Evolutionary conservation across 1,284 basidiomycete genomes (phyloP), one percentile per base, ranked within the genome.

Genomic region (Apiotrichum sp.): DNA sequence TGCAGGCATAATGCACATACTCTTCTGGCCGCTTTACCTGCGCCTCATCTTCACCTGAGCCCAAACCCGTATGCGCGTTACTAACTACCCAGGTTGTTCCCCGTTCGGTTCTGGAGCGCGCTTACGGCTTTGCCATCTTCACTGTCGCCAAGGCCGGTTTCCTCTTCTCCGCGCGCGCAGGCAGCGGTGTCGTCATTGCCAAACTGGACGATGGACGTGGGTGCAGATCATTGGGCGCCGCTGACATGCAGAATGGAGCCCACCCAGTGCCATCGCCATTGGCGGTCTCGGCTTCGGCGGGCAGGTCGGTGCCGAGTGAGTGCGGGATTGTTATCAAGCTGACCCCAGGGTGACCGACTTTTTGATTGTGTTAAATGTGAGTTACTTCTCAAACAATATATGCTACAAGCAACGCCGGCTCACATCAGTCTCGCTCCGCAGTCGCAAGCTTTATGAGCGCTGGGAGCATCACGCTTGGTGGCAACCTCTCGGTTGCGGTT

Each of bases 181-280:
- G 95, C 5, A 87, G 86, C 34, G 95, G 95, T 1, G 78, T 98
- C 10, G 96, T 98, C 32, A 93, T 98, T 47, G 93, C 92, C 4
- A 85, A 81, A 60, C 79, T 92, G 14, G 80, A 85, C 3, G 84
- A 96, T 75, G 95, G 93, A 62, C 78, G 89, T 90, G 70, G 78
- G 88, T 80, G 7, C 8, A 13, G 36, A 13, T 38, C 36, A 38
- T 38, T 13, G 36, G 36, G 36, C 36, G 13, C 36, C 36, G 36
- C 39, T 42, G 31, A 38, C 36, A 45, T 34, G 3, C 64, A 92
- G 88, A 83, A 46, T 98, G 93, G 92, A 92, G 89, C 46, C 86
- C 93, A 32, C 93, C 95, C 3, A 88, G 88, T 68, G 96, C 93
- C 0, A 95, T 98, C 53, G 93, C 92, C 22, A 86, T 92, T n/a